Evolutionary conservation across 2,329 filamentous ascomycete genomes (phyloP).

Genomic region (Diaporthe velutina): DNA sequence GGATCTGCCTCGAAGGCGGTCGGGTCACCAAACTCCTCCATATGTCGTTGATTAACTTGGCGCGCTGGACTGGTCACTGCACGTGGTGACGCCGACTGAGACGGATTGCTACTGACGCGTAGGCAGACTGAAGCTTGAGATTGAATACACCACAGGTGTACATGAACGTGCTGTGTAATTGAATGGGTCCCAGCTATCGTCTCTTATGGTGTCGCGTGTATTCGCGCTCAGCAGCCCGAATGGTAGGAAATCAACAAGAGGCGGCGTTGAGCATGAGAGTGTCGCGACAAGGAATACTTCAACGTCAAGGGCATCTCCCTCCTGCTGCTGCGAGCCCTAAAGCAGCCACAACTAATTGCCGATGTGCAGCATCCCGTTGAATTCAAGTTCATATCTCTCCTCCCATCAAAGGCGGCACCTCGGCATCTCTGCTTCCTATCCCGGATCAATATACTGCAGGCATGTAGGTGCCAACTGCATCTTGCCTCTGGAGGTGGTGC

Average conservation of each 20-base stretch:
- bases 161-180: not conserved
- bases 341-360: not conserved
- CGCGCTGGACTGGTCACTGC: not conserved
- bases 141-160: not conserved
- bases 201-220: not conserved
- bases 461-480: not conserved
- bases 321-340: not conserved
- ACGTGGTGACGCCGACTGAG: not conserved
- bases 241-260: not conserved
- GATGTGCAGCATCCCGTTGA: not conserved
- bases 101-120: not conserved
- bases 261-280: not conserved
- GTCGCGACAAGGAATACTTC: not conserved
- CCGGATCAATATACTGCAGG: not conserved
- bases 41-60: not conserved
- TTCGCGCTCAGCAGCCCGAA: not conserved
- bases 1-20: conserved; percentile 12
- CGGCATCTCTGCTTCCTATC: not conserved
- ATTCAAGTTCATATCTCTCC: not conserved
- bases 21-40: conserved; percentile 5
- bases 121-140: not conserved
- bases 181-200: not conserved
- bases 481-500: not conserved
- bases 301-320: not conserved
- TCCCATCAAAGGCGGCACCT: not conserved